phyloP scores from a whole-genome alignment of 2,329 filamentous ascomycete species.

The Epichloe bromicola region DNA sequence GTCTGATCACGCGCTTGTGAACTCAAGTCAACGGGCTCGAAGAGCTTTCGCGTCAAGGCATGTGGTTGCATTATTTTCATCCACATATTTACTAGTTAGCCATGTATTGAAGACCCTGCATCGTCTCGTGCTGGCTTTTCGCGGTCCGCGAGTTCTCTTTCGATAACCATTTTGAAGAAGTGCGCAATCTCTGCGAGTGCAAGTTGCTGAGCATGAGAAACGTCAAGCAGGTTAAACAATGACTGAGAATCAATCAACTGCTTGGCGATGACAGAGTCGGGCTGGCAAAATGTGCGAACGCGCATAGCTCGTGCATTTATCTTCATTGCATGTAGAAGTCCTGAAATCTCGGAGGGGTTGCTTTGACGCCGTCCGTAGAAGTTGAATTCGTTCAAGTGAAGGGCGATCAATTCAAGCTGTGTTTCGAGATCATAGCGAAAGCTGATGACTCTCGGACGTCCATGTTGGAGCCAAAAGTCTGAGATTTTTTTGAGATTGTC shows the following conservation, averaged over 20 bases:
- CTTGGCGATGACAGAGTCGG: slow-evolving; percentile 44
- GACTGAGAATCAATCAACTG: slow-evolving; percentile 41
- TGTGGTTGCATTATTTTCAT: background rate
- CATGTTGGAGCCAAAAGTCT: slow-evolving; percentile 38
- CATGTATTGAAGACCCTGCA: background rate
- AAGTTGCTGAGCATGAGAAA: slow-evolving; percentile 28
- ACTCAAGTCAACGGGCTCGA: background rate
- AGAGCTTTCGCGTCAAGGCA: background rate
- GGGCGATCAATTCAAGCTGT: slow-evolving; percentile 39
- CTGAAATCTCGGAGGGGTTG: slow-evolving; percentile 29
- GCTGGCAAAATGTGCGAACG: slow-evolving; percentile 43
- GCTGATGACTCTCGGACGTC: slow-evolving; percentile 40
- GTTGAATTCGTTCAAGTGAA: slow-evolving; percentile 38
- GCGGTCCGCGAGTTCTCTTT: slow-evolving; percentile 22
- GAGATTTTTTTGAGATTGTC: slow-evolving; percentile 38
- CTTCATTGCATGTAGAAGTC: slow-evolving; percentile 38
- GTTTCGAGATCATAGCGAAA: slow-evolving; percentile 49
- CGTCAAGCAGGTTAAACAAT: slow-evolving; percentile 36
- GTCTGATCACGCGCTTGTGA: too few species aligned
- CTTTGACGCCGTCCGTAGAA: slow-evolving; percentile 38
- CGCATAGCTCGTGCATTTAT: slow-evolving; percentile 38
- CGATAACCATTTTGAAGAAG: slow-evolving; percentile 41
- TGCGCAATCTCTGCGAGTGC: slow-evolving; percentile 36
- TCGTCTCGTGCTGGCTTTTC: background rate
- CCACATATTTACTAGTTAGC: background rate